Evolutionary conservation across 2,329 filamentous ascomycete genomes (phyloP).

Genomic region (Alternaria sp.): DNA sequence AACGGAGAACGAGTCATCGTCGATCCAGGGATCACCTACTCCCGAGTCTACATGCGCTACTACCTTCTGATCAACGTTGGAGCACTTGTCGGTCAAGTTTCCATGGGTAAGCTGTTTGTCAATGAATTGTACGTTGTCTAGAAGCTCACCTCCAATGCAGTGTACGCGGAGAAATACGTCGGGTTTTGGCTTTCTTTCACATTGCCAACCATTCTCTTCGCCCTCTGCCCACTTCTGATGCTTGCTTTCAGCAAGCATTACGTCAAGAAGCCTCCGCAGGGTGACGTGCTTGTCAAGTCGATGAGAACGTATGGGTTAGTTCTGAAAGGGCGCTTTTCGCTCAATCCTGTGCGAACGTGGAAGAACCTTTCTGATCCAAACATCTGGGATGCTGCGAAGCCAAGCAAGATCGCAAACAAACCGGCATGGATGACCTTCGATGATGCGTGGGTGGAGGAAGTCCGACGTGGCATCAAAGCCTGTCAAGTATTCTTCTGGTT

Average conservation of each 20-base stretch:
- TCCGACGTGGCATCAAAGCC: conserved; percentile 32
- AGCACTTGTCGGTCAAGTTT: conserved; percentile 67
- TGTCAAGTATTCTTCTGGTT: conserved; percentile 60
- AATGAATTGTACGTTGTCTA: neutral
- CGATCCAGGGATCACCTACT: conserved; percentile 71
- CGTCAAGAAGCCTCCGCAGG: conserved; percentile 66
- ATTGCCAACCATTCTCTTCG: conserved; percentile 70
- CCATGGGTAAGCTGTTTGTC: conserved; percentile 55
- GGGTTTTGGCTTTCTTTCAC: conserved; percentile 76
- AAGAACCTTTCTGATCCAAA: conserved; percentile 56
- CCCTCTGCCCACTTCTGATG: conserved; percentile 65
- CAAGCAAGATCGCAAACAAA: conserved; percentile 64
- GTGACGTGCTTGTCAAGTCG: conserved; percentile 74
- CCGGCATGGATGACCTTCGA: conserved; percentile 81
- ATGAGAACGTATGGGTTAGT: conserved; percentile 66
- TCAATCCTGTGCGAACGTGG: conserved; percentile 63
- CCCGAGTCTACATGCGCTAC: conserved; percentile 73
- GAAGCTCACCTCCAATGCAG: conserved; percentile 31
- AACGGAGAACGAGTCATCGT: conserved; percentile 72
- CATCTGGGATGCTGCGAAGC: conserved; percentile 64
- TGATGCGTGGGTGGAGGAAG: conserved; percentile 75
- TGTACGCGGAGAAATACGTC: conserved; percentile 76
- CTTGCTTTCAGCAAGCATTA: conserved; percentile 46
- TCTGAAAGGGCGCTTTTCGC: conserved; percentile 67
- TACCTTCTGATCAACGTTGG: conserved; percentile 76